Percentiles rank a stretch among this genome's conserved stretches.
Evolutionary conservation across 2,329 filamentous ascomycete genomes (phyloP).

Genomic region (Sporothrix pseudoabietina): DNA sequence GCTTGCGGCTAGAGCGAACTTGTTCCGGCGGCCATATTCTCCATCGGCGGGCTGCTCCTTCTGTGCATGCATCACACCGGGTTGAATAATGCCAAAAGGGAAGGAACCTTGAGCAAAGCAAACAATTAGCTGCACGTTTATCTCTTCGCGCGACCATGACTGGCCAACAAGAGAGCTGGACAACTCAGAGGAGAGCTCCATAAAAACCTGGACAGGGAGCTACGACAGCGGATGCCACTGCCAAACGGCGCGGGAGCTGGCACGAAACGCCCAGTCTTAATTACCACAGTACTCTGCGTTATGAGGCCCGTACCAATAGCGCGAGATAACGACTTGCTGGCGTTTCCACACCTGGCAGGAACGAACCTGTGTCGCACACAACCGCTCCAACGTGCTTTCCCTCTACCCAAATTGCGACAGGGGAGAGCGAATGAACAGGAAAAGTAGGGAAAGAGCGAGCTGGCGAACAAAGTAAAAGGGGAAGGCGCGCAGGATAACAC

Average conservation of each 20-base stretch:
- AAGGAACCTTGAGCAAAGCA: background rate
- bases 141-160: background rate
- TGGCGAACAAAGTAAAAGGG: background rate
- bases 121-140: conserved; percentile 10
- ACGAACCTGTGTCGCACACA: conserved; percentile 18
- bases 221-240: background rate
- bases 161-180: conserved; percentile 24
- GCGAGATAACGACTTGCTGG: conserved; percentile 26
- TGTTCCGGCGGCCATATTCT: background rate
- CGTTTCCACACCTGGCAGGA: conserved; percentile 23
- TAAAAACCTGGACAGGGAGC: background rate
- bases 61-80: background rate
- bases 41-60: conserved; percentile 6
- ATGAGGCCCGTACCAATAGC: conserved; percentile 20
- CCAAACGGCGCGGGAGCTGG: background rate
- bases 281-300: background rate
- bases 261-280: background rate
- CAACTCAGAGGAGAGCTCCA: background rate
- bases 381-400: conserved; percentile 11
- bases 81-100: conserved; percentile 1
- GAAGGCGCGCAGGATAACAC: background rate
- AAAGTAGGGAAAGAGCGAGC: conserved; percentile 5
- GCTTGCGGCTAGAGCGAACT: conserved; percentile 6
- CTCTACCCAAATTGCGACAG: conserved; percentile 19
- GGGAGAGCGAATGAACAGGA: conserved; percentile 12